Evolutionary conservation across 371 early-diverging fungal species (phyloP), one percentile per base, ranked within the genome.

Genomic region (Coemansia sp.): DNA sequence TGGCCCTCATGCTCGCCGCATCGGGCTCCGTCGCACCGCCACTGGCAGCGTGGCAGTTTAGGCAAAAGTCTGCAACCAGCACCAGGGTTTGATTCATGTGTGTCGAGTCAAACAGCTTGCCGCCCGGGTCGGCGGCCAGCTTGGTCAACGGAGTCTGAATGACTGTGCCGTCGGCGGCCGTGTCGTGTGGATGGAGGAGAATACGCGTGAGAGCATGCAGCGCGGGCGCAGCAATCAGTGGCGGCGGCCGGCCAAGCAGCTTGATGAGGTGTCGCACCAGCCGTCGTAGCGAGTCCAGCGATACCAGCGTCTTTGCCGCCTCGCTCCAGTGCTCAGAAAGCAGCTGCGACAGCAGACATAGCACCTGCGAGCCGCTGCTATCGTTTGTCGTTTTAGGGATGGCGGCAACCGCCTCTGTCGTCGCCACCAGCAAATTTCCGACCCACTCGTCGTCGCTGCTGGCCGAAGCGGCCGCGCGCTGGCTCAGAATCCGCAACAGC

Each of bases 11-110:
- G 10, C n/a, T 45, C 4, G 34, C 16, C 11, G 32, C 26, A 62
- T 31, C 32, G 5, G 45, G 2, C 20, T 42, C 14, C 10, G 8
- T 26, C 1, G 26, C 26, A 26, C 26, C 26, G 26, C 26, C 26
- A 6, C 26, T 57, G 2, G 62, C 63, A 3, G 41, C 63, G 11
- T 50, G 49, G 59, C 74, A 73, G 58, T 73, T 63, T 6, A 61
- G 54, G 20, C 74, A 73, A 45, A 73, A 39, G 34, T 73, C 74
- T 9, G 65, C 52, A 0, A 50, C 58, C 32, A 73, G 47, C 13
- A 60, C 48, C 35, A 73, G 53, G 4, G 74, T 73, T 11, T 70
- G 70, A 3, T 14, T 56, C 14, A 73, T 59, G 32, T 73, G 74
- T 6, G 47, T 10, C 2, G 36, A 50, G 38, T 73, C 74, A 51